phyloP scores from a whole-genome alignment of 1,284 basidiomycete species.

The Pseudozyma sp. region DNA sequence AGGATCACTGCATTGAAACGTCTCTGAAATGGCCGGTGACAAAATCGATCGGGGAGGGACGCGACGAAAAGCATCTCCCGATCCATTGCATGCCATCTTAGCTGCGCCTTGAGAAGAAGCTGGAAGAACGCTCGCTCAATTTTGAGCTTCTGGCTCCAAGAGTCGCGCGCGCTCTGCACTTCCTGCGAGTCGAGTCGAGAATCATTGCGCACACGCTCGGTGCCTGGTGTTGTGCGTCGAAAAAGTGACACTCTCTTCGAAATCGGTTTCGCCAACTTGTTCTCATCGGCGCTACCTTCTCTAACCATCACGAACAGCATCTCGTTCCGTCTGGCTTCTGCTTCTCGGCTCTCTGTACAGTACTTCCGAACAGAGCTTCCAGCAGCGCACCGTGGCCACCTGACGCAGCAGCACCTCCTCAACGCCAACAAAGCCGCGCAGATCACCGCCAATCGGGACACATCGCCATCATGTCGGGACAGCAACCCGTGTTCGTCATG shows the following conservation, averaged over 20 bases:
- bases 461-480: slow-evolving; percentile 59
- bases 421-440: not conserved
- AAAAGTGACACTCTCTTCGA: slow-evolving; percentile 32
- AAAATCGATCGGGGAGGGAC: too few species aligned
- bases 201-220: not conserved
- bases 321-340: not conserved
- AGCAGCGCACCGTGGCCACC: slow-evolving; percentile 3
- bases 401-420: not conserved
- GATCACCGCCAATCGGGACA: not conserved
- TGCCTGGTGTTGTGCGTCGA: not conserved
- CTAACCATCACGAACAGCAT: slow-evolving; percentile 9
- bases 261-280: slow-evolving; percentile 13
- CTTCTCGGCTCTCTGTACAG: not conserved
- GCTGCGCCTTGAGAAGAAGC: slow-evolving; percentile 27
- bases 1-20: too few species aligned
- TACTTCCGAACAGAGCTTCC: not conserved
- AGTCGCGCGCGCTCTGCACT: slow-evolving; percentile 7
- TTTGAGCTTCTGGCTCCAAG: not conserved
- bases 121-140: slow-evolving; percentile 22
- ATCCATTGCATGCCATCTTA: not conserved
- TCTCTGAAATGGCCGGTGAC: too few species aligned
- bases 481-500: slow-evolving; percentile 68
- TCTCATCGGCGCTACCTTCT: not conserved
- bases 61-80: too few species aligned
- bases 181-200: not conserved